Evolutionary conservation across 768 basidiomycete species (phyloP).

Genomic region (Tricholomella constricta): DNA sequence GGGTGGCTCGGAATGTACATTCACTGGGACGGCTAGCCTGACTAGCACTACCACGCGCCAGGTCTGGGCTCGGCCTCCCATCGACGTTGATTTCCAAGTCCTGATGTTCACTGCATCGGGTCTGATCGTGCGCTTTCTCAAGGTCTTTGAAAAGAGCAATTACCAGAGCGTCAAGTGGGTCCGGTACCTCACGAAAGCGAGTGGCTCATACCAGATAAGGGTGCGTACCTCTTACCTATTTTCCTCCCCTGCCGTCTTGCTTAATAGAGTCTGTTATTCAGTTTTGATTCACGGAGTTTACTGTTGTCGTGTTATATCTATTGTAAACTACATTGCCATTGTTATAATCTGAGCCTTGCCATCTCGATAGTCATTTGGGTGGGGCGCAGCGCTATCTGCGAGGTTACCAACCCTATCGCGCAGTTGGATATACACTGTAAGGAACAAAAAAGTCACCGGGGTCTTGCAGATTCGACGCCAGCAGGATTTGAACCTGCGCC

Average conservation of each 20-base stretch:
- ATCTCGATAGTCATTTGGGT: too few species aligned
- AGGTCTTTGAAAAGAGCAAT: conserved; percentile 95
- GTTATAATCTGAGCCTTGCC: too few species aligned
- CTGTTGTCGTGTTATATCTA: conserved; percentile 6
- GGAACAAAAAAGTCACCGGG: too few species aligned
- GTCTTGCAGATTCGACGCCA: conserved; percentile 1
- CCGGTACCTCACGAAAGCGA: conserved; percentile 91
- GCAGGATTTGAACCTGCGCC: conserved; percentile 41
- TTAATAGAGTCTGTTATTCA: not conserved
- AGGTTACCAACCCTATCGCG: too few species aligned
- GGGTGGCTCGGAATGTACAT: conserved; percentile 88
- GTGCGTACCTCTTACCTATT: conserved; percentile 51
- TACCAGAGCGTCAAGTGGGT: conserved; percentile 98
- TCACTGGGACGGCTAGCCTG: conserved; percentile 79
- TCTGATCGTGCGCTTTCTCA: conserved; percentile 93
- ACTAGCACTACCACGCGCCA: conserved; percentile 90
- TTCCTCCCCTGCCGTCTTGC: not conserved
- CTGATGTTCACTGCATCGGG: conserved; percentile 99
- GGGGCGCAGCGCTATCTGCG: too few species aligned
- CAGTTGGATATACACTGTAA: too few species aligned
- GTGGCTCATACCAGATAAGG: conserved; percentile 90
- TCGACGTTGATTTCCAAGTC: conserved; percentile 98
- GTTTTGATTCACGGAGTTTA: conserved; percentile 2
- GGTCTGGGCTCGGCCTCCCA: conserved; percentile 97
- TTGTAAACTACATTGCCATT: not conserved